Base-by-base conservation (phyloP, 352 stramenopile genomes). In the Pythium periplocum region DNA sequence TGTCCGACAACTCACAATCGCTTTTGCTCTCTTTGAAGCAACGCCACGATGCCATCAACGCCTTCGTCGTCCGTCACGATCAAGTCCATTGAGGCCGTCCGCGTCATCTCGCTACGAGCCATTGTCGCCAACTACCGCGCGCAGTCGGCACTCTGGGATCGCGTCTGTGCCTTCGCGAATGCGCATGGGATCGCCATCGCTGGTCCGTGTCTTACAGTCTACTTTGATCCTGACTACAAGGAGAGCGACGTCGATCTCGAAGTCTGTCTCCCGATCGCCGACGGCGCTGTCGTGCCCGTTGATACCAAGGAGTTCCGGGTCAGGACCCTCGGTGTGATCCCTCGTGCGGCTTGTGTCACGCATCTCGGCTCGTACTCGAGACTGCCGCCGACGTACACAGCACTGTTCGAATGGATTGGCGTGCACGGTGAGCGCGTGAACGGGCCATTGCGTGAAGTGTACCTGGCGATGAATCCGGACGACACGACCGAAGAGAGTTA, bases 231-330 rank as follows among this genome's bases (percentile, higher is more conserved):
- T 10, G 61, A 57, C 4, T 70, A 59, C 53, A 69, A 71, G 51
- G 51, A 62, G 31, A 65, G n/a, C 2, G 68, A 82, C 61, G 72
- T 86, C 8, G 70, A 86, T 51, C 58, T 70, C 35, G 72, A 86
- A 33, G 73, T 80, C 0, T 86, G 75, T 53, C 38, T 78, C 7
- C 75, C 68, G 33, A 71, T 83, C 33, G 36, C 48, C 4, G 30
- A 53, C 0, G 54, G 71, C 37, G 51, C 62, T 2, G 30, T 39
- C 12, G 49, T 77, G 6, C 46, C 56, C 2, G 37, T 34, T 4
- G 44, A 45, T n/a, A 48, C 51, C 4, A 37, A 61, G 8, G 53
- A 53, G 31, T 57, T 83, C 55, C 55, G 41, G 10, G 41, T 73
- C 12, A 65, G 61, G 26, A 48, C 61, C 5, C 44, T 71, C 3